These are phyloP conservation scores for Vitis hybrid DNA, from an alignment of 177 flowering plant genomes.

Conservation along the genomic window DNA sequence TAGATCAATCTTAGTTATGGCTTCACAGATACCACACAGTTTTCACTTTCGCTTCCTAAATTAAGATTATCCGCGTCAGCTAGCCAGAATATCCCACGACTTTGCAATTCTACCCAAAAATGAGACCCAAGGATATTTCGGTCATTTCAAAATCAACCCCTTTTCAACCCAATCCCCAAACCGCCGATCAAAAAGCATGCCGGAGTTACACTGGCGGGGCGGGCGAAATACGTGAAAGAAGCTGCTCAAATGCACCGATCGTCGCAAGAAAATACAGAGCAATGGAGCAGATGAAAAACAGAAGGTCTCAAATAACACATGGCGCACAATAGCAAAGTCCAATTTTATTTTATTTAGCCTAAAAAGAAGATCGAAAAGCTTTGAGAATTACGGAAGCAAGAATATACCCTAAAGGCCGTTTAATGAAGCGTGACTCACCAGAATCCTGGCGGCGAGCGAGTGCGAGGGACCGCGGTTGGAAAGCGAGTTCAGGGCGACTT, in stretches of 20 bases:
- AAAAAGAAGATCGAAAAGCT: neutral
- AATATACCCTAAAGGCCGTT: neutral
- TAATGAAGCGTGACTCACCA: conserved; percentile 41
- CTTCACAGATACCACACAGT: neutral
- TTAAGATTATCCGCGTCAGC: neutral
- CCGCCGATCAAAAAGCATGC: neutral
- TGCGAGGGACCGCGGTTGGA: conserved; percentile 79
- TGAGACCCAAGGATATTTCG: conserved; percentile 8
- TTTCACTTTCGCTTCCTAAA: neutral
- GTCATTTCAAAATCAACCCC: conserved; percentile 9
- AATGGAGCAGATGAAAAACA: no score
- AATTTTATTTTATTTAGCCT: neutral
- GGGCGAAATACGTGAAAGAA: no score
- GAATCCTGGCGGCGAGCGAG: conserved; percentile 88
- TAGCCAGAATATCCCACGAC: neutral
- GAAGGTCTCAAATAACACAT: neutral
- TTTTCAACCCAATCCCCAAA: neutral
- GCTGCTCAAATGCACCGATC: no score
- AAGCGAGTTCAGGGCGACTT: conserved; percentile 85
- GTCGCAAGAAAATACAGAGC: neutral
- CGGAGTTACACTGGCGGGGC: no score
- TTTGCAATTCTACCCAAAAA: neutral
- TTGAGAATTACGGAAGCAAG: neutral
- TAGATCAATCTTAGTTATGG: neutral
- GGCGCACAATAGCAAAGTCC: conserved; percentile 4